Base-by-base conservation (phyloP, 768 basidiomycete genomes). In the Kwoniella europaea region DNA sequence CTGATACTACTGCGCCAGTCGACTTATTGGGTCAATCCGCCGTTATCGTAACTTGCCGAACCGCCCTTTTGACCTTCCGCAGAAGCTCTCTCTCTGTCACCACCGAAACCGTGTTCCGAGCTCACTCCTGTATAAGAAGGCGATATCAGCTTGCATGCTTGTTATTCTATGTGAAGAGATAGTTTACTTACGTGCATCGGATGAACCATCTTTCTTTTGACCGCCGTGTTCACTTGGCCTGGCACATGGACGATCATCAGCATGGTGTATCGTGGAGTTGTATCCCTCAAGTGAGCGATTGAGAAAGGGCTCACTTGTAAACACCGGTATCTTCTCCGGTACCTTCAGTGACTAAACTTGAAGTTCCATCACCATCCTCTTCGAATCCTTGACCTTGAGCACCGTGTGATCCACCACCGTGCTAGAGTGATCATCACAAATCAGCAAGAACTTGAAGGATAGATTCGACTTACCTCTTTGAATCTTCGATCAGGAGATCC, bases 61-160 rank as follows among this genome's bases (percentile, higher is more conserved):
- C 81, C 81, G 20, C 81, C 81, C 74, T 79, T 78, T 75, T 79
- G 63, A 12, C 81, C 81, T n/a, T 75, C 78, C 27, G 76, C 75
- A 41, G 69, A 72, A 29, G 81, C 79, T 24, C 29, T 16, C 68
- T 80, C 75, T 20, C 65, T 60, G 46, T 80, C 72, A 54, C 79
- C 79, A 18, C 79, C 55, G 61, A 60, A 63, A 0, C 79, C 79
- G 53, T 78, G 79, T 63, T 77, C 76, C 4, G 78, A 76, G 58
- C 63, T 70, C 16, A 75, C 55, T 55, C 74, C 74, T 75, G 24
- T 44, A 35, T 6, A 18, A 4, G 42, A 24, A 35, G 61, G 22
- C 4, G 6, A 15, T 35, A 29, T 55, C 24, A 29, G 27, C 46
- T 22, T 61, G 13, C n/a, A 2, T 12, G 9, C 12, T 55, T 20